phyloP scores from a whole-genome alignment of 2,329 filamentous ascomycete species.

The Tolypocladium paradoxum region DNA sequence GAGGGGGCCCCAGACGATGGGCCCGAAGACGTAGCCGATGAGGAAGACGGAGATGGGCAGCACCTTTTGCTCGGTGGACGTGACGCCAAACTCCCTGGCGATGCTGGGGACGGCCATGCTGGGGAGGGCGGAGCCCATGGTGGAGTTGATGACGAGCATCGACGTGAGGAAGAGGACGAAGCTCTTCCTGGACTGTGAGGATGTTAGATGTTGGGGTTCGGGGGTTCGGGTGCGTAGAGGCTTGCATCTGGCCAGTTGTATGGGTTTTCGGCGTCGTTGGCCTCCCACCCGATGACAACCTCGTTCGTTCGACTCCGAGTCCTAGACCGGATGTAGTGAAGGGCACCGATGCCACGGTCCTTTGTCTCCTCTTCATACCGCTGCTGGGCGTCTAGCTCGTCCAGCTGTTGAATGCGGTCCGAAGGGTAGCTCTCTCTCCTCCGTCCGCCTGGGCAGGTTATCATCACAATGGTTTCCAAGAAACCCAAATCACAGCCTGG shows the following conservation, averaged over 20 bases:
- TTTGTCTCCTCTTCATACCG: constrained; percentile 31
- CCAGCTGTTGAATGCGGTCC: constrained; percentile 14
- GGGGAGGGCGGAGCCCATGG: constrained; percentile 54
- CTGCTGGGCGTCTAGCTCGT: constrained; percentile 29
- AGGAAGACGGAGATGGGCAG: constrained; percentile 54
- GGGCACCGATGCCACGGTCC: constrained; percentile 20
- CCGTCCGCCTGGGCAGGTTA: constrained; percentile 10
- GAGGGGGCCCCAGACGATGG: constrained; percentile 52
- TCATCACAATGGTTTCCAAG: neutral
- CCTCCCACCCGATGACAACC: constrained; percentile 33
- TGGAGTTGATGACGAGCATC: constrained; percentile 54
- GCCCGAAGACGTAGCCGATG: constrained; percentile 52
- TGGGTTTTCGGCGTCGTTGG: constrained; percentile 39
- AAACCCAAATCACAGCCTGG: neutral
- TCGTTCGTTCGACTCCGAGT: constrained; percentile 20
- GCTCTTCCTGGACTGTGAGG: constrained; percentile 38
- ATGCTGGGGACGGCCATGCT: constrained; percentile 52
- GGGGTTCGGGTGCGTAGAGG: neutral
- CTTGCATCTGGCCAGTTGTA: constrained; percentile 38
- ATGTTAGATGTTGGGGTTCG: neutral
- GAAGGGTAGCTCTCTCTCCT: constrained; percentile 12
- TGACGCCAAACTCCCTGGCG: constrained; percentile 43
- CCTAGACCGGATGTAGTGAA: constrained; percentile 23
- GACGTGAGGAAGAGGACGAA: constrained; percentile 44
- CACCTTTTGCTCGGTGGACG: constrained; percentile 31